Conservation (phyloP, 257 asterid species). For the Nicotiana tabacum region DNA sequence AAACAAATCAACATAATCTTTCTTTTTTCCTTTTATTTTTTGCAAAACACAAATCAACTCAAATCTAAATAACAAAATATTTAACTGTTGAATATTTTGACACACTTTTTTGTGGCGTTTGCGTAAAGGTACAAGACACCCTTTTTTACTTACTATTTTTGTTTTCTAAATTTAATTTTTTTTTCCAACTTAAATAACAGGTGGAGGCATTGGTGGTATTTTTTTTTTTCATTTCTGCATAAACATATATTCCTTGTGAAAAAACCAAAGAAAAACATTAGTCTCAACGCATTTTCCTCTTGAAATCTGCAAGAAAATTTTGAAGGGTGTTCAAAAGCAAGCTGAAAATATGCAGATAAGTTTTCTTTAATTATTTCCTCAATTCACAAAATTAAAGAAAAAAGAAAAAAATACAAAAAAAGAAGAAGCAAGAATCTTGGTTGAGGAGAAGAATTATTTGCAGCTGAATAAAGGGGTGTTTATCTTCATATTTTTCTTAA, state of each 20-base stretch:
- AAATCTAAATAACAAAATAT: background rate
- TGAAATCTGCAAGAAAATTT: constrained; percentile 24
- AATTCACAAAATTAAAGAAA: constrained; percentile 6
- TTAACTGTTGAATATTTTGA: background rate
- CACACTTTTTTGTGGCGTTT: constrained; percentile 33
- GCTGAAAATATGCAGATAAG: constrained; percentile 38
- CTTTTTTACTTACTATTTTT: constrained; percentile 6
- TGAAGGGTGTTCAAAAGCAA: constrained; percentile 43
- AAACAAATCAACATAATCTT: too few relatives aligned
- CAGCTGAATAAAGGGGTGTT: constrained; percentile 29
- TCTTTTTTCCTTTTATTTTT: background rate
- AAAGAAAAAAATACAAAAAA: too few relatives aligned
- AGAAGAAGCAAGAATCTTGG: constrained; percentile 17
- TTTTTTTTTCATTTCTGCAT: constrained; percentile 23
- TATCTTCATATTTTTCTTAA: constrained; percentile 17
- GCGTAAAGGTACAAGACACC: constrained; percentile 35
- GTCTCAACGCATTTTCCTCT: constrained; percentile 20
- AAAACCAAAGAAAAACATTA: background rate
- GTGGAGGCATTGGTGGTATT: constrained; percentile 21
- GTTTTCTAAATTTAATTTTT: background rate
- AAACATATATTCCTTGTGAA: constrained; percentile 20
- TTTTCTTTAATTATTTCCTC: constrained; percentile 18
- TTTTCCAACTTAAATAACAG: background rate
- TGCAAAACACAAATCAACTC: background rate
- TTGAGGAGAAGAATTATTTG: constrained; percentile 4